phyloP scores from a whole-genome alignment of 139 green algal species.

The Pycnococcus provasolii region DNA sequence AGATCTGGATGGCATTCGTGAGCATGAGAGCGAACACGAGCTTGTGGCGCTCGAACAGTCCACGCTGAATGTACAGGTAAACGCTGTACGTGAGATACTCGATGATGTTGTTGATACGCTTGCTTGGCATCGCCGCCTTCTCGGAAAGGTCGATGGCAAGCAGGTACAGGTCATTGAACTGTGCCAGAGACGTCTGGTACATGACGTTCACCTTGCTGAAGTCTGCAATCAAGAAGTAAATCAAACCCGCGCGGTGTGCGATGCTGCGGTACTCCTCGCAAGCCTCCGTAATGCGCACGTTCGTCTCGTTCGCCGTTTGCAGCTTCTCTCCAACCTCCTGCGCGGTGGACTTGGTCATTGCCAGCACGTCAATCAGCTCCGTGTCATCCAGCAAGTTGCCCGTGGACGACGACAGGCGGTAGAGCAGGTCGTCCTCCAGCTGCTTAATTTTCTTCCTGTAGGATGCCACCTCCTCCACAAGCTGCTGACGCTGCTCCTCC shows the following conservation, averaged over 20 bases:
- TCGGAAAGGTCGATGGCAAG: conserved; percentile 74
- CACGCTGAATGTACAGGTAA: conserved; percentile 84
- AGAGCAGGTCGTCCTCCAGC: conserved; percentile 88
- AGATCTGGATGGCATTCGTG: conserved; percentile 65
- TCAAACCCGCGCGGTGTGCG: conserved; percentile 70
- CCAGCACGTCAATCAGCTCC: conserved; percentile 87
- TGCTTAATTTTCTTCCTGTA: conserved; percentile 90
- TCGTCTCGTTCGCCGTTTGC: conserved; percentile 72
- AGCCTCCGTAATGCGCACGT: conserved; percentile 81
- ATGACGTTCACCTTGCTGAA: conserved; percentile 87
- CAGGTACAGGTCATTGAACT: conserved; percentile 60
- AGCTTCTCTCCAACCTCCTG: conserved; percentile 79
- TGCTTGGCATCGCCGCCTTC: conserved; percentile 71
- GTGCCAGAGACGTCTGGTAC: conserved; percentile 81
- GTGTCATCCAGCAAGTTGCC: conserved; percentile 94
- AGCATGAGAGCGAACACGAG: conserved; percentile 87
- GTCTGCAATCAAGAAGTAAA: conserved; percentile 92
- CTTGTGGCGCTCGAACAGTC: conserved; percentile 94
- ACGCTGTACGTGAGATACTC: conserved; percentile 83
- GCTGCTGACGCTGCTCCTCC: conserved; percentile 75
- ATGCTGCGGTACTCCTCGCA: conserved; percentile 90
- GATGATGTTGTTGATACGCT: conserved; percentile 86
- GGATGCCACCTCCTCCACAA: conserved; percentile 72
- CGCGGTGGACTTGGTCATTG: conserved; percentile 80
- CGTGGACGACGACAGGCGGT: conserved; percentile 60